Conservation (phyloP, 805 yeast species). For the Schwanniomyces pseudopolymorphus region DNA sequence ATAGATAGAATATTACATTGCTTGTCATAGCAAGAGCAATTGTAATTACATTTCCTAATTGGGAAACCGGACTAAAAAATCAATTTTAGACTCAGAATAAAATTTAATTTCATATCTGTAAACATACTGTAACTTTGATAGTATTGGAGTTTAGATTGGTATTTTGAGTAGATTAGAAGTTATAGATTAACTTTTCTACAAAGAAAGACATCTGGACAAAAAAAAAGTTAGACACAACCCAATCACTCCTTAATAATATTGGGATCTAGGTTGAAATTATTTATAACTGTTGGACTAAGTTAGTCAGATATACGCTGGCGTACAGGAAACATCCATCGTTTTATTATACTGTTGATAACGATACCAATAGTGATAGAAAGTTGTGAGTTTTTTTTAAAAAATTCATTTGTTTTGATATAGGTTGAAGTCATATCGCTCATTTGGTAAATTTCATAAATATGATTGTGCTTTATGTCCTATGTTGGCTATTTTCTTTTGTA, state of each 20-base stretch:
- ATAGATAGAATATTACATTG: neutral
- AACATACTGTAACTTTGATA: neutral
- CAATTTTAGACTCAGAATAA: neutral
- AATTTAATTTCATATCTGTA: neutral
- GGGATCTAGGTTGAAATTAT: neutral
- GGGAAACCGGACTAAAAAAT: neutral
- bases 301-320: neutral
- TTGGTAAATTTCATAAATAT: neutral
- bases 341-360: too few species aligned
- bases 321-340: neutral
- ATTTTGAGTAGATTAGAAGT: neutral
- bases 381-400: too few species aligned
- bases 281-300: neutral
- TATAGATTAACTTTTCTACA: neutral
- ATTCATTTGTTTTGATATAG: neutral
- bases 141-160: neutral
- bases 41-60: conserved; percentile 1
- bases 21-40: neutral
- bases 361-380: too few species aligned
- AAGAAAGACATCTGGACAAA: neutral
- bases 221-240: neutral
- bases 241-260: neutral
- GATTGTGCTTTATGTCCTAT: conserved; percentile 1
- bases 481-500: neutral
- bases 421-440: neutral